Conservation (phyloP, 2,329 filamentous ascomycete species). For the Monilinia vaccinii-corymbosi region DNA sequence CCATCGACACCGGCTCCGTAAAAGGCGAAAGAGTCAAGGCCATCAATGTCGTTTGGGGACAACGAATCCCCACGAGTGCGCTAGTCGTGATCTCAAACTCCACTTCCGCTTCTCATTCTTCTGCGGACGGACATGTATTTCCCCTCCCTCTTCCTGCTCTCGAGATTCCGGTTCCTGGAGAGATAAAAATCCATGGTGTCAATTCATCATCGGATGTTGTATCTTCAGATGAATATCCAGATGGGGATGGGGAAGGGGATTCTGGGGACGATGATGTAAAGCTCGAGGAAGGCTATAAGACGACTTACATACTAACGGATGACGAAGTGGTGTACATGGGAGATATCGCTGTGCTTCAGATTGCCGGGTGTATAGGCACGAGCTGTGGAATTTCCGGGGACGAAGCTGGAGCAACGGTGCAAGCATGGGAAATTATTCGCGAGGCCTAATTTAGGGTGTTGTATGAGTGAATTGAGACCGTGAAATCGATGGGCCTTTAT, state of each 20-base stretch:
- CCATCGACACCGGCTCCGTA: neutral
- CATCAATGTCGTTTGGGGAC: neutral
- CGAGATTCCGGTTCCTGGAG: neutral
- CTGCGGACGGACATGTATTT: neutral
- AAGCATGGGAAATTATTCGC: constrained; percentile 37
- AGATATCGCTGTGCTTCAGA: constrained; percentile 30
- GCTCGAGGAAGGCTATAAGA: constrained; percentile 16
- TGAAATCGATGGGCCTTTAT: neutral
- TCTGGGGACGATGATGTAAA: neutral
- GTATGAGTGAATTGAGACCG: neutral
- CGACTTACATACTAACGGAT: constrained; percentile 10
- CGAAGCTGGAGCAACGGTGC: constrained; percentile 37
- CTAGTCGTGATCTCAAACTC: neutral
- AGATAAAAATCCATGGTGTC: neutral
- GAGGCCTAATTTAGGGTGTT: neutral
- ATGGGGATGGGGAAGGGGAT: neutral
- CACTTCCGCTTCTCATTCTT: neutral
- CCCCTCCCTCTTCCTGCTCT: neutral
- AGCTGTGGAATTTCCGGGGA: constrained; percentile 19
- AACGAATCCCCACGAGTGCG: neutral
- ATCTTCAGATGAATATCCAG: neutral
- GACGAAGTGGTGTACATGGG: constrained; percentile 13
- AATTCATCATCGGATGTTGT: neutral
- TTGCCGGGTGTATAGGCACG: constrained; percentile 33
- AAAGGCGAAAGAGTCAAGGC: neutral